Evolutionary conservation across 352 stramenopile species (phyloP).

Genomic region (Phytophthora sansomeana): DNA sequence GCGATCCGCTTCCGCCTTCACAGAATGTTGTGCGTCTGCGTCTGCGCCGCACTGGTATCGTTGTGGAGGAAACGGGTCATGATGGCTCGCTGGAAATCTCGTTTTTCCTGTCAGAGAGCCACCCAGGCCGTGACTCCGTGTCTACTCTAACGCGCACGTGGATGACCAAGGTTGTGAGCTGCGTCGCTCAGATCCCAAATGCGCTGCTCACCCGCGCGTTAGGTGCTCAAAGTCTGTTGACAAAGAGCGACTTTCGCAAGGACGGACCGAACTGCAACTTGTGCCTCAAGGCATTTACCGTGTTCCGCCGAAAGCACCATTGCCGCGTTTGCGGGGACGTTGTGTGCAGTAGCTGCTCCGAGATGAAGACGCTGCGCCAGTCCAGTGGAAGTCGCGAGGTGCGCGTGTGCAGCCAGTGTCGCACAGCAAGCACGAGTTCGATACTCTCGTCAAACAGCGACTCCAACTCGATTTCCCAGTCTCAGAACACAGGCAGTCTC

Average conservation of each 20-base stretch:
- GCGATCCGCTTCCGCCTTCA: slow-evolving; percentile 69
- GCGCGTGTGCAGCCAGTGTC: slow-evolving; percentile 78
- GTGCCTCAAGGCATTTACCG: slow-evolving; percentile 76
- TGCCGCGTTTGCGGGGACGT: slow-evolving; percentile 87
- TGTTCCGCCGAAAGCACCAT: slow-evolving; percentile 87
- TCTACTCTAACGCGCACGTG: slow-evolving; percentile 77
- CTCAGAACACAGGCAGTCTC: slow-evolving; percentile 23
- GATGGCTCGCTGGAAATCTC: slow-evolving; percentile 73
- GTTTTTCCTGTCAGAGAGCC: slow-evolving; percentile 78
- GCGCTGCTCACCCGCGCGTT: slow-evolving; percentile 73
- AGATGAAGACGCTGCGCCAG: slow-evolving; percentile 80
- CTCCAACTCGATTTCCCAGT: slow-evolving; percentile 29
- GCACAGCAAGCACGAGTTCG: slow-evolving; percentile 60
- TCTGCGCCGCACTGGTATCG: slow-evolving; percentile 81
- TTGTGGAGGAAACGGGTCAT: slow-evolving; percentile 76
- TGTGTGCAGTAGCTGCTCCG: slow-evolving; percentile 85
- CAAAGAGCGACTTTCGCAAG: slow-evolving; percentile 83
- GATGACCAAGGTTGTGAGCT: slow-evolving; percentile 89
- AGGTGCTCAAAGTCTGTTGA: slow-evolving; percentile 64
- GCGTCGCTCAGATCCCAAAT: slow-evolving; percentile 71
- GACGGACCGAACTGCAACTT: slow-evolving; percentile 78
- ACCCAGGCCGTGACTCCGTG: slow-evolving; percentile 71
- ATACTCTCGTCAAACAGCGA: slow-evolving; percentile 63
- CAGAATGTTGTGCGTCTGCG: slow-evolving; percentile 85
- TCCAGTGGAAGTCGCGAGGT: slow-evolving; percentile 74